Conservation (phyloP, 805 yeast genomes). For the Cyberlindnera bimundalis region DNA sequence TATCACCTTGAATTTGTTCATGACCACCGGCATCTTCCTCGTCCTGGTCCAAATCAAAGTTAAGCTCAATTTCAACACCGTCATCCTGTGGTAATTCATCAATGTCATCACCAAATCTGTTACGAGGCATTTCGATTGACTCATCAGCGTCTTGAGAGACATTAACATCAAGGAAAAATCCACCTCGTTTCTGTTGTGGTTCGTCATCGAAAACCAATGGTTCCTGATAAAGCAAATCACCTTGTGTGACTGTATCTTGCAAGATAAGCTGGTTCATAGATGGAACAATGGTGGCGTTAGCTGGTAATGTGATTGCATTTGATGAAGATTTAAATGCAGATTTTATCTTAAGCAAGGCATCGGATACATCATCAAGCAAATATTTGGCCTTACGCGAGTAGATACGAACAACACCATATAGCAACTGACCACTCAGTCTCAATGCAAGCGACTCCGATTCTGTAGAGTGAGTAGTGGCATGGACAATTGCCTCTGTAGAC, state of each 20-base stretch:
- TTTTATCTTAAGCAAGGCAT: constrained; percentile 67
- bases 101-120: constrained; percentile 30
- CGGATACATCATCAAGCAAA: constrained; percentile 77
- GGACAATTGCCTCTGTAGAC: constrained; percentile 63
- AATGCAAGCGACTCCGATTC: constrained; percentile 62
- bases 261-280: constrained; percentile 59
- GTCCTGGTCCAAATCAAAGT: constrained; percentile 33
- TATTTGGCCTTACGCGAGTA: constrained; percentile 84
- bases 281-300: constrained; percentile 56
- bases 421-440: constrained; percentile 78
- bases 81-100: constrained; percentile 32
- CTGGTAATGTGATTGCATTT: constrained; percentile 52
- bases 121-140: constrained; percentile 69
- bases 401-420: constrained; percentile 83
- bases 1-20: neutral
- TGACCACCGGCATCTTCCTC: constrained; percentile 1
- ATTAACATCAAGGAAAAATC: constrained; percentile 19
- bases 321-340: constrained; percentile 52
- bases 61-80: constrained; percentile 55
- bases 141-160: constrained; percentile 38
- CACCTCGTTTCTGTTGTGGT: constrained; percentile 16
- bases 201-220: constrained; percentile 39
- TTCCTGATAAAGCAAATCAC: constrained; percentile 67
- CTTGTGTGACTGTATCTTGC: constrained; percentile 75
- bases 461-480: constrained; percentile 30